Base-by-base conservation (phyloP, 805 yeast species). In the Lachancea sp. region DNA sequence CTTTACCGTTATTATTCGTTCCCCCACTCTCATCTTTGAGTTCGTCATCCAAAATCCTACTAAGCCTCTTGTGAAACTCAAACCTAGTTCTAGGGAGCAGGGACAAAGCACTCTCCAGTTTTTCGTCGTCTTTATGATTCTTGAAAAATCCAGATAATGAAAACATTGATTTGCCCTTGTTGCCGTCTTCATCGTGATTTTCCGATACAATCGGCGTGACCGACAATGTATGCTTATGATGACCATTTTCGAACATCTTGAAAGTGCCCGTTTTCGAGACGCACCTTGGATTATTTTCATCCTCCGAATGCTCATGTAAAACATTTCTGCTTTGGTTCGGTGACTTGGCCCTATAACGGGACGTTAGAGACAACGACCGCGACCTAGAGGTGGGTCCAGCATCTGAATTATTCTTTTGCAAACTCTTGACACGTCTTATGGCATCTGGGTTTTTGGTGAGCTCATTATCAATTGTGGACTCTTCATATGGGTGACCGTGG, bases 141-240 rank as follows among this genome's bases (percentile, higher is more conserved):
- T 56, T 56, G 42, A 56, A 56, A 28, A 56, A 44, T 1, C 50
- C 50, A 3, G 53, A 33, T 5, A 56, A 29, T 3, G 61, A 56
- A 32, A 54, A 54, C 12, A 45, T 43, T 5, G 54, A 42, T 33
- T 48, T 52, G 21, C 45, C 54, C 19, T 38, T 46, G 25, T 33
- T 23, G 22, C 34, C 43, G 16, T 35, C 34, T 3, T 52, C 34
- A 5, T 52, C 52, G 15, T 37, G 40, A 16, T 33, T 42, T 28
- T 42, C 45, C 15, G 36, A 28, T 3, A 52, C 41, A 12, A 56
- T 22, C 2, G 58, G 52, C 3, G 51, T 41, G 5, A 52, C 49
- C 32, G 47, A 49, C 23, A 57, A 36, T 33, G 48, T 43, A 36
- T 57, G 61, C 38, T 49, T 56, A 43, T 57, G 61, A 26, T 42